phyloP scores from a whole-genome alignment of 202 grass and related monocot genomes.

The Setaria viridis region DNA sequence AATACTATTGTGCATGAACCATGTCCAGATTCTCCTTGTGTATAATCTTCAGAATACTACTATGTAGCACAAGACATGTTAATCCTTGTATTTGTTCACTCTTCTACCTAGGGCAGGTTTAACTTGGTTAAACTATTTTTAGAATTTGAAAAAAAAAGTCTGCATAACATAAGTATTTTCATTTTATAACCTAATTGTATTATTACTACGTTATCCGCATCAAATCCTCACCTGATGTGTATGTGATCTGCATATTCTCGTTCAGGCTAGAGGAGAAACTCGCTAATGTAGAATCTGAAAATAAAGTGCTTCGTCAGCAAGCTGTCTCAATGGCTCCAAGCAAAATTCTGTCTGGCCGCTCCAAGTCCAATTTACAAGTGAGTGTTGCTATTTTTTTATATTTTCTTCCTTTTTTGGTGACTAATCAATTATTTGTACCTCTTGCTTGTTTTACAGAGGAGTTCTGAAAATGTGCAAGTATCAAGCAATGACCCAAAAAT shows the following conservation, averaged over 20 bases:
- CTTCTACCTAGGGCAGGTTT: background rate
- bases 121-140: background rate
- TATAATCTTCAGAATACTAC: constrained; percentile 8
- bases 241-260: constrained; percentile 41
- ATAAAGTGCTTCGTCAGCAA: constrained; percentile 99
- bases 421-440: constrained; percentile 34
- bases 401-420: constrained; percentile 17
- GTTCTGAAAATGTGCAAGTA: constrained; percentile 69
- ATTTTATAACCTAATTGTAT: constrained; percentile 38
- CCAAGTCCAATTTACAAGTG: constrained; percentile 93
- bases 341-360: constrained; percentile 93
- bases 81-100: constrained; percentile 7
- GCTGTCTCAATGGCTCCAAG: constrained; percentile 90
- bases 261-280: constrained; percentile 97
- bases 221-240: constrained; percentile 42
- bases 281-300: constrained; percentile 98
- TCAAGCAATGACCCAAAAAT: constrained; percentile 61
- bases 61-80: constrained; percentile 11
- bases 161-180: background rate
- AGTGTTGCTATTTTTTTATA: constrained; percentile 45
- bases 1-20: constrained; percentile 22
- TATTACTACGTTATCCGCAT: constrained; percentile 36
- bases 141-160: background rate
- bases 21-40: constrained; percentile 1
- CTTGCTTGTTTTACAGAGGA: constrained; percentile 74